Percentiles rank a stretch among this genome's conserved stretches.
phyloP scores from a whole-genome alignment of 2,329 filamentous ascomycete species.

The Epichloe glyceriae region DNA sequence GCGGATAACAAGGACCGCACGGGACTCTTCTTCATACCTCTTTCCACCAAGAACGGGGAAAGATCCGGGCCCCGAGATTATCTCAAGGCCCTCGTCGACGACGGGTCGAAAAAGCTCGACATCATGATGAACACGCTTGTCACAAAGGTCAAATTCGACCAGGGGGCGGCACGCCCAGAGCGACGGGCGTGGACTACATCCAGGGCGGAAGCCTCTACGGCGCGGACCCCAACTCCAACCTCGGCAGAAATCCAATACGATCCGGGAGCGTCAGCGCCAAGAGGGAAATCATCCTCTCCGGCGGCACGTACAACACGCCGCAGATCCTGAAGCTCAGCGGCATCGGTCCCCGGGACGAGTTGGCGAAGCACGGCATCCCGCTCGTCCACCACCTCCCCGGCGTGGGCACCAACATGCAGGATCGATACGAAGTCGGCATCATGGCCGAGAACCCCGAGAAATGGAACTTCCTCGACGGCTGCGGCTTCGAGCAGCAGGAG shows the following conservation, averaged over 20 bases:
- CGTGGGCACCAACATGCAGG: conserved; percentile 41
- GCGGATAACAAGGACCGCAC: too few species aligned
- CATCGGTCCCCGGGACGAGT: conserved; percentile 26
- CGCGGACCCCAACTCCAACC: conserved; percentile 17
- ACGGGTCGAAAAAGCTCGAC: too few species aligned
- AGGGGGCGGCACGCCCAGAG: too few species aligned
- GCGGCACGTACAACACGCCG: conserved; percentile 33
- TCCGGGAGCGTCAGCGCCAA: conserved; percentile 17
- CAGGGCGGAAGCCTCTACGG: too few species aligned
- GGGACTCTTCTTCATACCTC: too few species aligned
- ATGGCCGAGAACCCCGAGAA: conserved; percentile 6
- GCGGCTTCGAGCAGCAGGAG: conserved; percentile 13
- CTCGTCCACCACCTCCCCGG: conserved; percentile 44
- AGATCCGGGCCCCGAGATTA: too few species aligned
- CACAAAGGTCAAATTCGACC: too few species aligned
- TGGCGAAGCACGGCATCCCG: conserved; percentile 30
- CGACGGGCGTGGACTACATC: too few species aligned
- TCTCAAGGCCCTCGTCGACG: too few species aligned
- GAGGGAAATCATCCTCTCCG: conserved; percentile 34
- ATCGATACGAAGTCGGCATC: conserved; percentile 16
- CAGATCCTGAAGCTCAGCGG: conserved; percentile 33
- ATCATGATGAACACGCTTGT: too few species aligned
- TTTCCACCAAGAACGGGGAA: too few species aligned
- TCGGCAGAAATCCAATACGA: too few species aligned
- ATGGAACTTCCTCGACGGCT: conserved; percentile 9